Conservation (phyloP, 2,329 filamentous ascomycete genomes). For the Neonectria magnoliae region DNA sequence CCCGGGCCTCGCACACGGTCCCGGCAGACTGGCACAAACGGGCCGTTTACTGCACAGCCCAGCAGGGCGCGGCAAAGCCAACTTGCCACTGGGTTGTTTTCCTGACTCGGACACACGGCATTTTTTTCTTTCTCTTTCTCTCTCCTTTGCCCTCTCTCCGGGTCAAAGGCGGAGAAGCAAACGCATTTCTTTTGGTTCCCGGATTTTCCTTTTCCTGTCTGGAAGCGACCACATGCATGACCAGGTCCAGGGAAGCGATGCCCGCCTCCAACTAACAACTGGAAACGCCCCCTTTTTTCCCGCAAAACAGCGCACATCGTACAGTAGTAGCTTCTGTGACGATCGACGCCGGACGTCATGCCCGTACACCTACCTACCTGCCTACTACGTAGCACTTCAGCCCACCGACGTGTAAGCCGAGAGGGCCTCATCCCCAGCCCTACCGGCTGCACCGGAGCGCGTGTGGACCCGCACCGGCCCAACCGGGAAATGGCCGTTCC, state of each 20-base stretch:
- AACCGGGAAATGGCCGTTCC: slow-evolving; percentile 7
- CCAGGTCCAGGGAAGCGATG: background rate
- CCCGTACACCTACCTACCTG: background rate
- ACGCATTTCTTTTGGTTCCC: background rate
- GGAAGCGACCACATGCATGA: background rate
- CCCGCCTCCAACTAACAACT: background rate
- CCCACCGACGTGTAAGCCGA: background rate
- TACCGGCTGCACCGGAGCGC: slow-evolving; percentile 25
- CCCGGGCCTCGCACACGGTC: background rate
- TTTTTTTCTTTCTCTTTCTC: background rate
- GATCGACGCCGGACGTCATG: background rate
- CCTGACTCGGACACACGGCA: background rate
- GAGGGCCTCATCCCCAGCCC: slow-evolving; percentile 17
- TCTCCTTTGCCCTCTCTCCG: too few relatives aligned
- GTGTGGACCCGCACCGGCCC: slow-evolving; percentile 6
- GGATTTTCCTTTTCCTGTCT: background rate
- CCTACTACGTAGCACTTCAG: too few relatives aligned
- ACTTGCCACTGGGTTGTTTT: background rate
- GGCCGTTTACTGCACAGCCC: background rate
- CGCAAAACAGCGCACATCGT: background rate
- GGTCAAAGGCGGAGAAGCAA: background rate
- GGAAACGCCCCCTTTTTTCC: background rate
- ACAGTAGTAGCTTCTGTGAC: background rate
- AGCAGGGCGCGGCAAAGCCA: background rate
- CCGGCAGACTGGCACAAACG: background rate